Evolutionary conservation across 805 yeast genomes (phyloP).

Genomic region (Cephaloascus albidus): DNA sequence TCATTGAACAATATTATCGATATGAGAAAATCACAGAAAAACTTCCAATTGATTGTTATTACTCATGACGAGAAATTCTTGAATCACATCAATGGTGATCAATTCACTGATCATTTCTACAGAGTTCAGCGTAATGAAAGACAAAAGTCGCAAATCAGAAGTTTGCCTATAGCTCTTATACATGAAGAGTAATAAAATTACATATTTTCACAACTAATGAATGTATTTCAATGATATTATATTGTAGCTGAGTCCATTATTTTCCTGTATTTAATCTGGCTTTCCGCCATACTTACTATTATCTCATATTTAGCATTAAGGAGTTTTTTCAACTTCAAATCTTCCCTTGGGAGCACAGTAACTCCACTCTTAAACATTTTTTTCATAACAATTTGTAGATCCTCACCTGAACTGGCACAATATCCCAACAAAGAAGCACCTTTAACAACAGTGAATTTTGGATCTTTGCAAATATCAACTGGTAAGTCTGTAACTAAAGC

Average conservation of each 20-base stretch:
- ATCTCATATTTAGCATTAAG: constrained; percentile 13
- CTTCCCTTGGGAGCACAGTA: constrained; percentile 4
- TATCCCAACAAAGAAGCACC: constrained; percentile 15
- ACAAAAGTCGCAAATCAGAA: constrained; percentile 67
- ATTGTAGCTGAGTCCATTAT: constrained; percentile 7
- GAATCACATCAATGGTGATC: constrained; percentile 73
- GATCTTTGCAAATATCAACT: constrained; percentile 1
- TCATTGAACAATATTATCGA: constrained; percentile 71
- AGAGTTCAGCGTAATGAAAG: constrained; percentile 72
- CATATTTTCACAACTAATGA: not conserved
- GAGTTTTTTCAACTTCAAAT: constrained; percentile 9
- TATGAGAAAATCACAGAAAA: constrained; percentile 64
- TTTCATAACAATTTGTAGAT: constrained; percentile 6
- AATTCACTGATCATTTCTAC: constrained; percentile 82
- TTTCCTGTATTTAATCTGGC: constrained; percentile 18
- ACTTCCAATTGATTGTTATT: constrained; percentile 90
- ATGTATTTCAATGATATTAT: not conserved
- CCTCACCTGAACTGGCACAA: constrained; percentile 4
- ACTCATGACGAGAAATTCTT: constrained; percentile 95
- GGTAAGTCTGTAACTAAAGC: constrained; percentile 11
- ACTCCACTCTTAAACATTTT: constrained; percentile 3
- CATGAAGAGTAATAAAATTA: constrained; percentile 18
- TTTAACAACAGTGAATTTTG: constrained; percentile 14
- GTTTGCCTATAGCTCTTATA: constrained; percentile 29
- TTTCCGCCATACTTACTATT: constrained; percentile 22